A percentile compares a stretch with the other conserved stretches of the same genome.
Conservation (phyloP, 495 filamentous ascomycete species). For the Podospora pseudopauciseta region DNA sequence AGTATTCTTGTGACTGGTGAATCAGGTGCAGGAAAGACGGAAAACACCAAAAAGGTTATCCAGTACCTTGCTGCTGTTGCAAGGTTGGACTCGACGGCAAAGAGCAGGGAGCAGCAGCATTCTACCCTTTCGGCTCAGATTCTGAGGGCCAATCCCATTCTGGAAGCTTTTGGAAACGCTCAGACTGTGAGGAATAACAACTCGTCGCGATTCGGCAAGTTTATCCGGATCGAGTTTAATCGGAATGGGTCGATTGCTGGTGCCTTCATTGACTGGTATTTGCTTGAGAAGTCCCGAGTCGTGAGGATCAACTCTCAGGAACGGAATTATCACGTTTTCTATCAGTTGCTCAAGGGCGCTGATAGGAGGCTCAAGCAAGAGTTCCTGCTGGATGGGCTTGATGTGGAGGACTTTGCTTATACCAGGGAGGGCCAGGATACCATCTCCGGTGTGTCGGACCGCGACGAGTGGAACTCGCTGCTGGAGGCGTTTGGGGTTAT, state of each 20-base stretch:
- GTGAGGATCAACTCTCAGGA: conserved; percentile 82
- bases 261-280: conserved; percentile 97
- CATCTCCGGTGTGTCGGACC: conserved; percentile 87
- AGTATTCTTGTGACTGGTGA: conserved; percentile 98
- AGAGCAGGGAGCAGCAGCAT: conserved; percentile 62
- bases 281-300: conserved; percentile 94
- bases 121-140: conserved; percentile 96
- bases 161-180: conserved; percentile 97
- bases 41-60: conserved; percentile 99
- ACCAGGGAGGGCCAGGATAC: conserved; percentile 84
- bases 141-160: conserved; percentile 90
- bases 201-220: conserved; percentile 97
- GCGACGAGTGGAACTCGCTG: conserved; percentile 82
- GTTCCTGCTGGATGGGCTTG: conserved; percentile 66
- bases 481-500: conserved; percentile 94
- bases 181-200: conserved; percentile 99
- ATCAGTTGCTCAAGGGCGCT: conserved; percentile 87
- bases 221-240: conserved; percentile 95
- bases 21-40: conserved; percentile 97
- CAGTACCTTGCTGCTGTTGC: conserved; percentile 97
- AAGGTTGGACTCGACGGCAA: conserved; percentile 67
- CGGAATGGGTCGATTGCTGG: conserved; percentile 88
- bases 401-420: conserved; percentile 85
- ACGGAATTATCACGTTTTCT: conserved; percentile 97
- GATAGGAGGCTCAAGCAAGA: conserved; percentile 66